These are phyloP conservation scores for Scedosporium minutisporum DNA, from an alignment of 2,329 filamentous ascomycete species.

Conservation along the genomic window DNA sequence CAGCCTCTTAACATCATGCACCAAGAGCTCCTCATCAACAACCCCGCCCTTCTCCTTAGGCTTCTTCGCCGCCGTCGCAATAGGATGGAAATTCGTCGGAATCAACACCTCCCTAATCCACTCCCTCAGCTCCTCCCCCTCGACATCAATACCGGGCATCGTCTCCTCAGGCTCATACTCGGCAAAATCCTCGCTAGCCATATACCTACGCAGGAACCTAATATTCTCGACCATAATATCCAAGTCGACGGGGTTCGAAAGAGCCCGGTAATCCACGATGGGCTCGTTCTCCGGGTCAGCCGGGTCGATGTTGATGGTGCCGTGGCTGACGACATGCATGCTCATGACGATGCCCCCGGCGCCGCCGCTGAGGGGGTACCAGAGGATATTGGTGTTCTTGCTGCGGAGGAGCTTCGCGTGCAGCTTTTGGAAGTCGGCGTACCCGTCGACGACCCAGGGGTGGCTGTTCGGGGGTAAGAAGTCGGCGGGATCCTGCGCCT, in stretches of 20 bases:
- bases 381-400: conserved; percentile 13
- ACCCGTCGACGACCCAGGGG: conserved; percentile 13
- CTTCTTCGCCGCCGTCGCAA: conserved; percentile 10
- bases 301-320: conserved; percentile 22
- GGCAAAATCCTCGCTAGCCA: conserved; percentile 3
- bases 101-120: conserved; percentile 9
- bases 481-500: conserved; percentile 14
- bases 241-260: conserved; percentile 19
- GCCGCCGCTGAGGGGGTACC: conserved; percentile 3
- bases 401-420: conserved; percentile 11
- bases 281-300: conserved; percentile 19
- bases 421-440: conserved; percentile 14
- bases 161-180: conserved; percentile 4
- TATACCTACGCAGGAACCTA: conserved; percentile 14
- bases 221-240: conserved; percentile 16
- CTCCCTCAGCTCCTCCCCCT: conserved; percentile 8
- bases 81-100: conserved; percentile 10
- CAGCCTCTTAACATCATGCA: conserved; percentile 8
- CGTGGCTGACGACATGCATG: conserved; percentile 14
- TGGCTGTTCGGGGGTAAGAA: conserved; percentile 12
- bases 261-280: conserved; percentile 16
- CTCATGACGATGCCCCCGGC: conserved; percentile 8
- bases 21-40: conserved; percentile 11
- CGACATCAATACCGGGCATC: conserved; percentile 9
- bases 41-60: conserved; percentile 12